These are phyloP conservation scores for Fraxinus dipetala DNA, from an alignment of 305 asterid species.

Conservation along the genomic window DNA sequence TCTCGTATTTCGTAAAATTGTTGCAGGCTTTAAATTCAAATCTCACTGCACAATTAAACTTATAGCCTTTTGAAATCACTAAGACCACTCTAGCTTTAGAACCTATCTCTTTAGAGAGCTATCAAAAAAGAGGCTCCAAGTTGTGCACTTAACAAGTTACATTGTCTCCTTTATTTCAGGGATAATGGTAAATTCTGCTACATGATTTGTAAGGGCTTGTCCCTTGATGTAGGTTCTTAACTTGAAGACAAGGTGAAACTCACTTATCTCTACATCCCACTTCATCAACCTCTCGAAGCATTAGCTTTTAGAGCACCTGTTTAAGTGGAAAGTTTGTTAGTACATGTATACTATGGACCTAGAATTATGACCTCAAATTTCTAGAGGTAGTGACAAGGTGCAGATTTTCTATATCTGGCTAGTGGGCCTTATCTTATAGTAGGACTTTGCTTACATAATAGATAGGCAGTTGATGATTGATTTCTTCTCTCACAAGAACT, in stretches of 20 bases:
- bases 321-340: not conserved
- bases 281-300: not conserved
- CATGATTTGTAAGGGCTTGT: not conserved
- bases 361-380: not conserved
- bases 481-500: not conserved
- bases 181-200: not conserved
- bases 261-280: not conserved
- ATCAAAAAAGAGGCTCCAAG: not conserved
- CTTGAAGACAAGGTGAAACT: not conserved
- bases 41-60: too few relatives aligned
- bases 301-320: not conserved
- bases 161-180: not conserved
- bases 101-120: not conserved
- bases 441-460: not conserved
- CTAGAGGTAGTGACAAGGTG: not conserved
- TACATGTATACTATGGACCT: not conserved
- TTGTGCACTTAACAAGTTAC: not conserved
- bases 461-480: not conserved
- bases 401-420: not conserved
- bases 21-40: not conserved
- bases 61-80: not conserved
- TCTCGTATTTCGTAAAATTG: not conserved
- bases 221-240: not conserved
- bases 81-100: not conserved
- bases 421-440: not conserved